phyloP scores from a whole-genome alignment of 2,329 filamentous ascomycete genomes.

The Scolecobasidium constrictum region DNA sequence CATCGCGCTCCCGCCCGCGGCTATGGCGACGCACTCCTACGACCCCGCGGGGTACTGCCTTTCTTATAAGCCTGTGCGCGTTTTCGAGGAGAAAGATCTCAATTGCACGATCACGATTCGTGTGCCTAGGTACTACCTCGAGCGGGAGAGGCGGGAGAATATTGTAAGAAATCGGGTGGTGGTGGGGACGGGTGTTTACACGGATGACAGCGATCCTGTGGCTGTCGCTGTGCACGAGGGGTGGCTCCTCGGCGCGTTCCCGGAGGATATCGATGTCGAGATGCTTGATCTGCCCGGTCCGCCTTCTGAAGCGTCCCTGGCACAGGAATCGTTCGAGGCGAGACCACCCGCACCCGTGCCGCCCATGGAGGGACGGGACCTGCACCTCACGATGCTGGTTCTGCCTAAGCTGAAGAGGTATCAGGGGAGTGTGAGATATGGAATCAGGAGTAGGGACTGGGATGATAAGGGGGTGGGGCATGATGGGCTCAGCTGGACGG shows the following conservation, averaged over 20 bases:
- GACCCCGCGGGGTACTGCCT: slow-evolving; percentile 47
- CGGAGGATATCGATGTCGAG: slow-evolving; percentile 60
- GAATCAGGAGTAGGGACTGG: slow-evolving; percentile 74
- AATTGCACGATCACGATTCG: slow-evolving; percentile 89
- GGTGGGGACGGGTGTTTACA: slow-evolving; percentile 93
- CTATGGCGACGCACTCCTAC: slow-evolving; percentile 24
- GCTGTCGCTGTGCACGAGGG: slow-evolving; percentile 89
- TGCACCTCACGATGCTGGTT: slow-evolving; percentile 79
- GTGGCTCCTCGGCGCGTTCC: slow-evolving; percentile 84
- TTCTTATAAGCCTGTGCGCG: slow-evolving; percentile 62
- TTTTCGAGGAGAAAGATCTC: slow-evolving; percentile 59
- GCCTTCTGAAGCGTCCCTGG: slow-evolving; percentile 27
- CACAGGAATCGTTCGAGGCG: slow-evolving; percentile 19
- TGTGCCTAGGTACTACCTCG: slow-evolving; percentile 69
- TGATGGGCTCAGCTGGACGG: slow-evolving; percentile 82
- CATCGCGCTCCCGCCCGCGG: slow-evolving; percentile 37
- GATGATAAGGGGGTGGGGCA: slow-evolving; percentile 47
- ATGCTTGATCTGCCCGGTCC: slow-evolving; percentile 43
- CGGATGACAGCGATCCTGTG: slow-evolving; percentile 87
- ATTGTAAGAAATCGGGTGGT: slow-evolving; percentile 71
- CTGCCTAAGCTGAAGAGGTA: slow-evolving; percentile 73
- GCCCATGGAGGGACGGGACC: slow-evolving; percentile 58
- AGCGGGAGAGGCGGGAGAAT: slow-evolving; percentile 60
- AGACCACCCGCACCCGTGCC: slow-evolving; percentile 43
- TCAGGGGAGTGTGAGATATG: slow-evolving; percentile 61